Evolutionary conservation across 1,139 yeast genomes (phyloP).

Genomic region (Magnusiomyces magnusii): DNA sequence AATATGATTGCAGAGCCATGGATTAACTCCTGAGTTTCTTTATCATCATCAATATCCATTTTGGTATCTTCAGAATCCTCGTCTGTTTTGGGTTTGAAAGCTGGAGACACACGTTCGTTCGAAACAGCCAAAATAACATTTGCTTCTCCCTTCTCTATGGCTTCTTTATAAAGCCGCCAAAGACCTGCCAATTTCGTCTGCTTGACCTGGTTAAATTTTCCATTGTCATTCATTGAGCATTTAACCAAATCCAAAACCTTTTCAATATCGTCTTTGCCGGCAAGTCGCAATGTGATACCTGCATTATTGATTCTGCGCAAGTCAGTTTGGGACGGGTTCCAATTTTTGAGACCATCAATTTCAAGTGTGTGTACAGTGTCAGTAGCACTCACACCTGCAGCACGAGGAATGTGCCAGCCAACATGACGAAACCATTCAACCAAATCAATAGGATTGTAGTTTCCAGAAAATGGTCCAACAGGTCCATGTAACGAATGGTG

Average conservation of each 20-base stretch:
- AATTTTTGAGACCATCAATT: neutral
- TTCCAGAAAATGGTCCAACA: neutral
- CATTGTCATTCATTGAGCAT: neutral
- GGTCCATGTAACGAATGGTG: neutral
- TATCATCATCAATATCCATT: neutral
- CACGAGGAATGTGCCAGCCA: slow-evolving; percentile 26
- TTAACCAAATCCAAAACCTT: neutral
- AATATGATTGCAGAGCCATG: slow-evolving; percentile 1
- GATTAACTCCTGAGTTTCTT: neutral
- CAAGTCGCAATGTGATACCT: neutral
- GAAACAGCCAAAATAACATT: neutral
- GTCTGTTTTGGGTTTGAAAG: neutral
- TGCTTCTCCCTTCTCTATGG: neutral
- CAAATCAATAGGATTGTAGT: slow-evolving; percentile 9
- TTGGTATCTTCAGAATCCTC: neutral
- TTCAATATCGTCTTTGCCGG: neutral
- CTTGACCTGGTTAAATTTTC: neutral
- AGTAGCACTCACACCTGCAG: neutral
- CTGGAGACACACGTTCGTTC: neutral
- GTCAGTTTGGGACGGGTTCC: neutral
- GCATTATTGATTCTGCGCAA: neutral
- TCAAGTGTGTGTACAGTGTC: slow-evolving; percentile 33
- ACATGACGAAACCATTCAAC: slow-evolving; percentile 28
- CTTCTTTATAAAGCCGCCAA: neutral
- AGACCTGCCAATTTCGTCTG: neutral